Evolutionary conservation across 176 grass and related monocot genomes (phyloP).

Genomic region (Cenchrus fungigraminus): DNA sequence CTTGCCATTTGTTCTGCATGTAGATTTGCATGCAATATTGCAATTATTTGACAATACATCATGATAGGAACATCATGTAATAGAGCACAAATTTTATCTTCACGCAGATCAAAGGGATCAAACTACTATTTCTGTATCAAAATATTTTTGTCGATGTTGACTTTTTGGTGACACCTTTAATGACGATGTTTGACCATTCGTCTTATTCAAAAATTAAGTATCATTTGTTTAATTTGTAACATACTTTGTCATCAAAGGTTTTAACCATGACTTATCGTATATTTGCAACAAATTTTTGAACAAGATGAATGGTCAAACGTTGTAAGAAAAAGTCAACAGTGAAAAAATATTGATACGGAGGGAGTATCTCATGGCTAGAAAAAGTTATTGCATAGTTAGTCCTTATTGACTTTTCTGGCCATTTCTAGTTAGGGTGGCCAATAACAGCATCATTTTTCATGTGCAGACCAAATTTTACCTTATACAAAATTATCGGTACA

Average conservation of each 20-base stretch:
- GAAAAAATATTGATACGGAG: too few species aligned
- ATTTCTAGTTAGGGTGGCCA: background rate
- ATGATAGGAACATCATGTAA: constrained; percentile 12
- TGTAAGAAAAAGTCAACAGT: too few species aligned
- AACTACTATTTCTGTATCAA: background rate
- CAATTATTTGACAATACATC: background rate
- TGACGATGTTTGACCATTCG: too few species aligned
- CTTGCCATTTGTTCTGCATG: background rate
- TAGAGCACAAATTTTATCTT: background rate
- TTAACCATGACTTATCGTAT: too few species aligned
- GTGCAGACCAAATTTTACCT: constrained; percentile 47
- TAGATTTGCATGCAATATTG: background rate
- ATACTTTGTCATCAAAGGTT: too few species aligned
- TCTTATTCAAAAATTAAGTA: too few species aligned
- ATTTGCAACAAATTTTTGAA: too few species aligned
- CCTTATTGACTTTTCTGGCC: background rate
- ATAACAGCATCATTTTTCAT: background rate
- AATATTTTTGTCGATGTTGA: too few species aligned
- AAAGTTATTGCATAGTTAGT: background rate
- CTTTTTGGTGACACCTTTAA: too few species aligned
- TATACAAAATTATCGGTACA: constrained; percentile 20
- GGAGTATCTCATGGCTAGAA: background rate
- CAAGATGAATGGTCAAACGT: too few species aligned
- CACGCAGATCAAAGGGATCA: background rate
- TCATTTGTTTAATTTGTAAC: too few species aligned